These are phyloP conservation scores for Mycena sanguinolenta DNA, from an alignment of 768 basidiomycete genomes.

Conservation along the genomic window DNA sequence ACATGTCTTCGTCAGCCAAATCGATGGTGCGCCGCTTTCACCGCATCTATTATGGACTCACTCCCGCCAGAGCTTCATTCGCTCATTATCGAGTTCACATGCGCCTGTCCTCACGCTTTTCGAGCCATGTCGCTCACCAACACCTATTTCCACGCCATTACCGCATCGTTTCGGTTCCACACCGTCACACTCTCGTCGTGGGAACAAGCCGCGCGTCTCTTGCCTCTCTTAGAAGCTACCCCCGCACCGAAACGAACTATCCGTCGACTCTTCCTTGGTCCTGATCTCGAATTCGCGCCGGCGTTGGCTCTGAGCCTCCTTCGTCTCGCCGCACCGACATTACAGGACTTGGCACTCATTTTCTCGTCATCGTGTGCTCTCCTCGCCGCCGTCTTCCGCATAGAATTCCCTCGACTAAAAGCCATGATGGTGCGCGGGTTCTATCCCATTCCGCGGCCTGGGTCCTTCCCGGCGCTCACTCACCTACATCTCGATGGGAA, in stretches of 20 bases:
- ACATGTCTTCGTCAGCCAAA: conserved; percentile 10
- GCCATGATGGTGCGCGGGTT: conserved; percentile 15
- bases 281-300: not conserved
- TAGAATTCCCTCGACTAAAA: not conserved
- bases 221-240: not conserved
- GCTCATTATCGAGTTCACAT: conserved; percentile 11
- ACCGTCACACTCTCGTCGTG: conserved; percentile 5
- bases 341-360: conserved; percentile 1
- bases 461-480: conserved; percentile 18
- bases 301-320: conserved; percentile 1
- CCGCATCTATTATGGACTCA: not conserved
- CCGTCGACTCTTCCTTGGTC: conserved; percentile 10
- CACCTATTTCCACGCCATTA: conserved; percentile 16
- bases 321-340: conserved; percentile 4
- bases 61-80: conserved; percentile 25
- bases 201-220: not conserved
- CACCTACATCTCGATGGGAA: conserved; percentile 22
- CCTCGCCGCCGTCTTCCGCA: conserved; percentile 17
- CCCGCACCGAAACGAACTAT: conserved; percentile 2
- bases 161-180: conserved; percentile 19
- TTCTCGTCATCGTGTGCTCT: not conserved
- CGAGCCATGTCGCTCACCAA: conserved; percentile 21
- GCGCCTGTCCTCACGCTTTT: not conserved
- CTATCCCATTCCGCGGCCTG: conserved; percentile 24
- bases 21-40: not conserved